Evolutionary conservation across 2,329 filamentous ascomycete genomes (phyloP).

Genomic region (Epichloe coenophiala): DNA sequence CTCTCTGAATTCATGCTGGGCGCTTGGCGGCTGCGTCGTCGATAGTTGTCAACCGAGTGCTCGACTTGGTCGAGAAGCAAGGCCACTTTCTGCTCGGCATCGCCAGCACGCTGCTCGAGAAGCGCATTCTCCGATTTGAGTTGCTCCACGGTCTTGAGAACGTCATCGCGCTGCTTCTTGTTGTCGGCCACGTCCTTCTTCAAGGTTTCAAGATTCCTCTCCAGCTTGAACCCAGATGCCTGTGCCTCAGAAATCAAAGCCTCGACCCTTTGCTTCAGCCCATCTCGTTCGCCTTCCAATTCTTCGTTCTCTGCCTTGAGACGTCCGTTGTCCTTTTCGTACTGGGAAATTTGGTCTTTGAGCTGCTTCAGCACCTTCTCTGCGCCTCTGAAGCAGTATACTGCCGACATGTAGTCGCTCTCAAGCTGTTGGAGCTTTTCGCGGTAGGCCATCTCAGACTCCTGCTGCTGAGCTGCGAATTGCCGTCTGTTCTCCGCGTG

Average conservation of each 20-base stretch:
- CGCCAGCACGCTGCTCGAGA: conserved; percentile 71
- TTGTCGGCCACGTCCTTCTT: conserved; percentile 54
- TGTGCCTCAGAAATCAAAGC: conserved; percentile 56
- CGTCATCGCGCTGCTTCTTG: conserved; percentile 54
- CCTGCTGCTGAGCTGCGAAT: conserved; percentile 68
- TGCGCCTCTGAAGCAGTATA: conserved; percentile 95
- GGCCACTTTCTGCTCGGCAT: conserved; percentile 87
- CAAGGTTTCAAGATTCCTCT: conserved; percentile 55
- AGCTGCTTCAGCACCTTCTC: conserved; percentile 99
- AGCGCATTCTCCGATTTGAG: conserved; percentile 69
- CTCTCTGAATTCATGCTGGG: conserved; percentile 27
- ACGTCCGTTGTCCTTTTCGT: conserved; percentile 74
- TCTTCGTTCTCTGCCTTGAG: conserved; percentile 66
- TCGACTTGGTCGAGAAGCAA: conserved; percentile 91
- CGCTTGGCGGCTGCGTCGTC: conserved; percentile 55
- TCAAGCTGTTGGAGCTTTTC: conserved; percentile 90
- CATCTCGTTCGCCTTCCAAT: conserved; percentile 63
- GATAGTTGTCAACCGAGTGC: conserved; percentile 85
- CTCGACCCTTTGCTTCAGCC: conserved; percentile 55
- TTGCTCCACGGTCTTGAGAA: conserved; percentile 54
- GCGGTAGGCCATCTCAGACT: conserved; percentile 78
- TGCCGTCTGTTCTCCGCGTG: conserved; percentile 75
- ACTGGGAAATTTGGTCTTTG: conserved; percentile 89
- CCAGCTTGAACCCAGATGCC: conserved; percentile 51
- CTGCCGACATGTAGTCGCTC: conserved; percentile 93